These are phyloP conservation scores for Umbelopsis sp. DNA, from an alignment of 192 early-diverging fungal genomes.

Conservation along the genomic window DNA sequence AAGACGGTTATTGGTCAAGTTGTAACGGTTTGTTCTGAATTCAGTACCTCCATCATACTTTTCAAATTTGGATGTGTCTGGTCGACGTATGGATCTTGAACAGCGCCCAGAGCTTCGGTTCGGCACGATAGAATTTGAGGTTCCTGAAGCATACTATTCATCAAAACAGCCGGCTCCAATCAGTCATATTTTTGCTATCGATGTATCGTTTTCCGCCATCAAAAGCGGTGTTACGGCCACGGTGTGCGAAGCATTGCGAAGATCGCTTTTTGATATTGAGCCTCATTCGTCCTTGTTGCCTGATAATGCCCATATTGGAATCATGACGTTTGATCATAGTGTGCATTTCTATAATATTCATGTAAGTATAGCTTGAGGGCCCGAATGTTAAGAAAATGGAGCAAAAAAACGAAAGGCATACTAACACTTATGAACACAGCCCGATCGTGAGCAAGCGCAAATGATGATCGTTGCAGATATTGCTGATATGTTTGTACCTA, in stretches of 20 bases:
- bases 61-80: constrained; percentile 92
- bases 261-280: constrained; percentile 63
- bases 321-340: constrained; percentile 89
- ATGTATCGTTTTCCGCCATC: constrained; percentile 88
- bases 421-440: constrained; percentile 36
- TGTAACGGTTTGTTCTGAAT: constrained; percentile 12
- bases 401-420: neutral
- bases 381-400: too few species aligned
- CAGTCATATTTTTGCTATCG: constrained; percentile 92
- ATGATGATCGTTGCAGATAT: constrained; percentile 97
- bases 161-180: constrained; percentile 69
- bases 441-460: constrained; percentile 86
- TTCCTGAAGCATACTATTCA: constrained; percentile 71
- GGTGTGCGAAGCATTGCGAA: constrained; percentile 69
- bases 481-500: constrained; percentile 92
- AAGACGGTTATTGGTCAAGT: too few species aligned
- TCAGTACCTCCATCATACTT: constrained; percentile 88
- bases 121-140: constrained; percentile 93
- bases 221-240: constrained; percentile 82
- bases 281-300: constrained; percentile 42
- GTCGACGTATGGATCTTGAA: constrained; percentile 82
- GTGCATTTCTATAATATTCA: constrained; percentile 96
- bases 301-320: constrained; percentile 66
- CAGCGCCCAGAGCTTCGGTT: constrained; percentile 88
- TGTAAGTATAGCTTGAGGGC: constrained; percentile 40